These are phyloP conservation scores for Aurantiochytrium sp. DNA, from an alignment of 108 stramenopile species.

Conservation along the genomic window DNA sequence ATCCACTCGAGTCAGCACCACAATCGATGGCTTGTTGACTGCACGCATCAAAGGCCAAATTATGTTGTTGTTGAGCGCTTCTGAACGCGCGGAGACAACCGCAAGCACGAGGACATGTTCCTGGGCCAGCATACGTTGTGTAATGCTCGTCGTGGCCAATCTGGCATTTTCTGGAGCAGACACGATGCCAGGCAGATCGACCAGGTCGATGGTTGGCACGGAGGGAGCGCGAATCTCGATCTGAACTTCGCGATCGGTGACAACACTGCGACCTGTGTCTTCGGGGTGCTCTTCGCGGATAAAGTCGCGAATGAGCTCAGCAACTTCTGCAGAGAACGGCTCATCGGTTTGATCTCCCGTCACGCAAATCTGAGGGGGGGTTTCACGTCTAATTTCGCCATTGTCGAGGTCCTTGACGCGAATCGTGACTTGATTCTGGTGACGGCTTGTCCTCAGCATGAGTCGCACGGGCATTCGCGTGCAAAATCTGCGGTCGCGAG, in stretches of 20 bases:
- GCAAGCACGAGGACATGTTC: neutral
- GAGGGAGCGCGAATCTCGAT: neutral
- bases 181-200: neutral
- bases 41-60: neutral
- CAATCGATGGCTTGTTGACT: neutral
- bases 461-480: neutral
- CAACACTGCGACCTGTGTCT: neutral
- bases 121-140: neutral
- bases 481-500: too few species aligned
- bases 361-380: neutral
- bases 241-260: neutral
- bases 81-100: neutral
- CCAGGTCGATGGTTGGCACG: slow-evolving; percentile 3
- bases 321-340: neutral
- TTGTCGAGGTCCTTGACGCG: neutral
- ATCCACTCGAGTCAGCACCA: neutral
- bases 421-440: neutral
- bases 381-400: neutral
- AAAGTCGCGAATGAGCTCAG: neutral
- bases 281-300: neutral
- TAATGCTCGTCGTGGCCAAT: neutral
- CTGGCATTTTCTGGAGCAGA: neutral
- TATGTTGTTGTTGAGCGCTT: neutral
- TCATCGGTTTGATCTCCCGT: neutral
- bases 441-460: neutral